These are phyloP conservation scores for Solanum aculeatissimum DNA, from an alignment of 305 asterid genomes.

Conservation along the genomic window DNA sequence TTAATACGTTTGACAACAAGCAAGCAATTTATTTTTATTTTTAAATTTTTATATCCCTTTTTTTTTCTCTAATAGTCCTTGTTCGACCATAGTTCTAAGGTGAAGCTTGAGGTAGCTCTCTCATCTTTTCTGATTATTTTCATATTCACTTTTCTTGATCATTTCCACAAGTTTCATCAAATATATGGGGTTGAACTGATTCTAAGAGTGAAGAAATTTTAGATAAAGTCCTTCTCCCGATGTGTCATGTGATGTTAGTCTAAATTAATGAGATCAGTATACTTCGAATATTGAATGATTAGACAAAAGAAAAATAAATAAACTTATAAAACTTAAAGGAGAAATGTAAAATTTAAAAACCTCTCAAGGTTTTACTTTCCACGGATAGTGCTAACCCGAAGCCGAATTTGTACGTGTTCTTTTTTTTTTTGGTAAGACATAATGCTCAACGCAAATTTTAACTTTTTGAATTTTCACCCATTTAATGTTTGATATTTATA, in stretches of 20 bases:
- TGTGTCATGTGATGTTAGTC: neutral
- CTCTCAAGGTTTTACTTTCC: neutral
- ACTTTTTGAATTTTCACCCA: neutral
- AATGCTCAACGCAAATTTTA: neutral
- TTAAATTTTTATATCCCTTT: no score
- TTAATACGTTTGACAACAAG: no score
- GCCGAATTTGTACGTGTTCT: neutral
- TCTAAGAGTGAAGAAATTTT: no score
- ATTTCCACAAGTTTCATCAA: no score
- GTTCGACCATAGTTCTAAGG: no score
- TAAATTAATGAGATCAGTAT: neutral
- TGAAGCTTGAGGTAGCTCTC: no score
- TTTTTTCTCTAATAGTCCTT: no score
- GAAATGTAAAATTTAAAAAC: neutral
- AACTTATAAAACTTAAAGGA: neutral
- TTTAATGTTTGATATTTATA: rapidly evolving
- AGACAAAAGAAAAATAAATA: neutral
- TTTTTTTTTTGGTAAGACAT: neutral
- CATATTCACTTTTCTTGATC: no score
- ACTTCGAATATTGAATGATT: neutral
- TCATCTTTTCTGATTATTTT: no score
- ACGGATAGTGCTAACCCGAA: neutral
- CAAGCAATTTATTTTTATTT: no score
- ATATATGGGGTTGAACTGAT: no score
- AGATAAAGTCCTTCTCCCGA: neutral